Conservation (phyloP, 2,329 filamentous ascomycete genomes). For the Hypoxylon sp. region DNA sequence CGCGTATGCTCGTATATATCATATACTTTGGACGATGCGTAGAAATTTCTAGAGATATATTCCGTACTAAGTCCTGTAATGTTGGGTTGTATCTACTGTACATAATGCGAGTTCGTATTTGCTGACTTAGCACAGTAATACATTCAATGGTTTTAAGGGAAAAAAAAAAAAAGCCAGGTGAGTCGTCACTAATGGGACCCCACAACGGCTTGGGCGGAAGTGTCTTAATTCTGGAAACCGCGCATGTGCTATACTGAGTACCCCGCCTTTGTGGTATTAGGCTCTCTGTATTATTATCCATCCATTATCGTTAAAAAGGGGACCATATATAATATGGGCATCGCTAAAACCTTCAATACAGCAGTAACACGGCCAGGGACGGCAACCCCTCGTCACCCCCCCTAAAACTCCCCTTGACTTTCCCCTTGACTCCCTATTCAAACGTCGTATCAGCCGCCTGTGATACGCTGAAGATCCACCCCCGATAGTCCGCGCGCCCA, state of each 20-base stretch:
- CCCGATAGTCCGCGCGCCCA: constrained; percentile 19
- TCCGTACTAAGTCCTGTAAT: not conserved
- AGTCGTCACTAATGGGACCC: not conserved
- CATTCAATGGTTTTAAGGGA: constrained; percentile 4
- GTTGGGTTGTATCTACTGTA: too few relatives aligned
- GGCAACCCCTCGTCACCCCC: constrained; percentile 5
- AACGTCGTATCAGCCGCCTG: constrained; percentile 26
- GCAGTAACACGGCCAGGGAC: constrained; percentile 5
- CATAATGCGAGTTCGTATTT: constrained; percentile 25
- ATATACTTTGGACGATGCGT: not conserved
- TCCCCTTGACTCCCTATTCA: not conserved
- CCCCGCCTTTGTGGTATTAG: constrained; percentile 39
- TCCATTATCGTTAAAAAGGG: constrained; percentile 27
- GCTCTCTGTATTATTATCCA: not conserved
- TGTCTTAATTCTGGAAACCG: constrained; percentile 38
- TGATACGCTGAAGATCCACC: constrained; percentile 28
- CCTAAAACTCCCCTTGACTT: constrained; percentile 8
- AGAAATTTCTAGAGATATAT: constrained; percentile 24
- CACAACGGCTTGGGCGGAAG: constrained; percentile 24
- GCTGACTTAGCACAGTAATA: constrained; percentile 6
- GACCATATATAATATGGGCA: constrained; percentile 3
- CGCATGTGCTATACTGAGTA: constrained; percentile 31
- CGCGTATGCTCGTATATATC: constrained; percentile 1
- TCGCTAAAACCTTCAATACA: constrained; percentile 19
- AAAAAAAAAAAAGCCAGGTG: too few relatives aligned